Percentiles rank a stretch among this genome's conserved stretches.
phyloP scores from a whole-genome alignment of 139 green algal species.

The Micractinium sp. region DNA sequence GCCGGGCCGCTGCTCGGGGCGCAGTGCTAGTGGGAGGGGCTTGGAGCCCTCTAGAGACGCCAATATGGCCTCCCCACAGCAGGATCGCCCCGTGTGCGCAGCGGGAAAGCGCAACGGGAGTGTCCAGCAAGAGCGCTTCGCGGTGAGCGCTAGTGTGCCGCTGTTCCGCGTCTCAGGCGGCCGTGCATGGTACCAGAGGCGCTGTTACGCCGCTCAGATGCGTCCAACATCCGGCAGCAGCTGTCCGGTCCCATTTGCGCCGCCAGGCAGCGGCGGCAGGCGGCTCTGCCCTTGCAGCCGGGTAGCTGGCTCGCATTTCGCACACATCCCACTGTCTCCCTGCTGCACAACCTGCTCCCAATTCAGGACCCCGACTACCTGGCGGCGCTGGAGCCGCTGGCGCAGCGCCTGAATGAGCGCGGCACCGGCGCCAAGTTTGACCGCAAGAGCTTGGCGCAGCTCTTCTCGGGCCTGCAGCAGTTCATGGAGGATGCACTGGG shows the following conservation, averaged over 20 bases:
- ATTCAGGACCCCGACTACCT: conserved; percentile 68
- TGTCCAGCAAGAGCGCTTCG: conserved; percentile 60
- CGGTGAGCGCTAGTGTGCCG: conserved; percentile 39
- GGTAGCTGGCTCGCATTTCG: not conserved
- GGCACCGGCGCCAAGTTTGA: conserved; percentile 60
- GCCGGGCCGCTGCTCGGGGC: no score
- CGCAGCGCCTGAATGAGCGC: conserved; percentile 59
- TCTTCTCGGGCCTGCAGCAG: conserved; percentile 76
- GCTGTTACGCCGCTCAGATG: no score
- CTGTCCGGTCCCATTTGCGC: no score
- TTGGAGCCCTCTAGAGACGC: no score
- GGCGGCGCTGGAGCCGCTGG: conserved; percentile 49
- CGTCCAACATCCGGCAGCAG: no score
- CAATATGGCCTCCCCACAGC: not conserved
- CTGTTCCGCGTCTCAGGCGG: no score
- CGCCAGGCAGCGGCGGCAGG: not conserved
- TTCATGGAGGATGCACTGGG: conserved; percentile 86
- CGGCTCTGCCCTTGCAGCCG: not conserved
- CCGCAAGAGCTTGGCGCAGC: conserved; percentile 49
- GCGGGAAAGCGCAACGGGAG: conserved; percentile 53
- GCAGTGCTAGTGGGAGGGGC: no score
- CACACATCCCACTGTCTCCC: not conserved
- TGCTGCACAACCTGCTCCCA: not conserved
- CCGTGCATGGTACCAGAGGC: no score
- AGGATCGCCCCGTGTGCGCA: conserved; percentile 14